phyloP scores from a whole-genome alignment of 257 asterid species.

The Jacaranda mimosifolia region DNA sequence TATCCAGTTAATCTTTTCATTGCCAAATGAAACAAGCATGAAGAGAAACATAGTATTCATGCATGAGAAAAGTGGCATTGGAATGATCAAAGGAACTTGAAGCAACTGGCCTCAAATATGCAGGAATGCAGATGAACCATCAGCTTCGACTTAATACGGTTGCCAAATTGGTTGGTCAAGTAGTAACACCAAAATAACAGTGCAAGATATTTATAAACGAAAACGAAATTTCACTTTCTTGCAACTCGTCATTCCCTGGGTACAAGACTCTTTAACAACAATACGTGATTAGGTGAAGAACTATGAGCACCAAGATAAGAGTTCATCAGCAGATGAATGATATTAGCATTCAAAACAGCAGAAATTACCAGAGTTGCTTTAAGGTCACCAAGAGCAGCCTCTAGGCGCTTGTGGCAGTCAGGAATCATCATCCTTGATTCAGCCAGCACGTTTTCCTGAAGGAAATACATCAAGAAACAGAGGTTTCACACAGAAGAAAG shows the following conservation, averaged over 20 bases:
- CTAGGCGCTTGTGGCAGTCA: constrained; percentile 69
- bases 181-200: neutral
- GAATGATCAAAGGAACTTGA: neutral
- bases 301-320: neutral
- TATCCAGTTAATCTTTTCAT: neutral
- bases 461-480: neutral
- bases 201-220: no score
- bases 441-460: constrained; percentile 70
- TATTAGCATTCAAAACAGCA: neutral
- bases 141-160: neutral
- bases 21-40: neutral
- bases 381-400: constrained; percentile 62
- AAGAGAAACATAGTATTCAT: neutral
- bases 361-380: constrained; percentile 56
- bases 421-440: constrained; percentile 80
- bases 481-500: neutral
- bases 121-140: neutral
- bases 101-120: neutral
- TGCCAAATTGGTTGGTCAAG: neutral
- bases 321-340: neutral
- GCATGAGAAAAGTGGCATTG: neutral
- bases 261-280: neutral
- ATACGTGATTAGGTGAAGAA: neutral
- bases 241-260: neutral
- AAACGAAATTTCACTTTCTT: neutral